Evolutionary conservation across 768 basidiomycete genomes (phyloP), one percentile per base, ranked within the genome.

Genomic region (Coprinopsis sp.): DNA sequence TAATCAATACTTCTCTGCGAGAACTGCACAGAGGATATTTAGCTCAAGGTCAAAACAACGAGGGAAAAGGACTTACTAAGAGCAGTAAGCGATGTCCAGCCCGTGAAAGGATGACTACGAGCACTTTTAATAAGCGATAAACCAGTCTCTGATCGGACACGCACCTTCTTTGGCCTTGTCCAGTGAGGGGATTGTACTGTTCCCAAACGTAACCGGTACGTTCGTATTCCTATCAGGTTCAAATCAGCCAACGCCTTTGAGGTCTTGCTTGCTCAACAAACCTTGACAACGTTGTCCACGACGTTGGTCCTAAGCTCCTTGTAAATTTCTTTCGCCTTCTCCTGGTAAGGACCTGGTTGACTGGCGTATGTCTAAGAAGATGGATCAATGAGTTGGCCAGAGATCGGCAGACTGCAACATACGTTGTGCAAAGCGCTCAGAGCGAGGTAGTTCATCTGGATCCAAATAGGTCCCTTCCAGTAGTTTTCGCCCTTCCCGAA

Each of bases 121-220:
- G 30, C 28, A 21, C 22, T 22, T 44, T 24, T 46, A 14, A 47
- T 37, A 18, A 37, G 44, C 51, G 28, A 53, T 19, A 27, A 41
- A 39, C 5, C 16, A 42, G 37, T 33, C 28, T 30, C 47, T 51
- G n/a, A 22, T 22, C 33, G 31, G 27, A 56, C 72, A n/a, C n/a
- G n/a, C 51, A 87, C 89, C 91, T 95, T 70, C 94, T 67, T 60
- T 74, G 74, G 2, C 94, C 94, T 61, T 91, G 78, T 14, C 94
- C 94, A 13, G 80, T 88, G 3, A 72, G 62, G 1, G 91, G 71
- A 62, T 97, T 86, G 62, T 97, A 98, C 64, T 97, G 95, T 65
- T 98, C 94, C 94, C 94, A 98, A 13, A 91, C 91, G 61, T 91
- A 95, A 3, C 92, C 93, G 3, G 93, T 96, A 23, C 87, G 78